These are phyloP conservation scores for Neohortaea acidophila DNA, from an alignment of 495 filamentous ascomycete genomes.

Conservation along the genomic window DNA sequence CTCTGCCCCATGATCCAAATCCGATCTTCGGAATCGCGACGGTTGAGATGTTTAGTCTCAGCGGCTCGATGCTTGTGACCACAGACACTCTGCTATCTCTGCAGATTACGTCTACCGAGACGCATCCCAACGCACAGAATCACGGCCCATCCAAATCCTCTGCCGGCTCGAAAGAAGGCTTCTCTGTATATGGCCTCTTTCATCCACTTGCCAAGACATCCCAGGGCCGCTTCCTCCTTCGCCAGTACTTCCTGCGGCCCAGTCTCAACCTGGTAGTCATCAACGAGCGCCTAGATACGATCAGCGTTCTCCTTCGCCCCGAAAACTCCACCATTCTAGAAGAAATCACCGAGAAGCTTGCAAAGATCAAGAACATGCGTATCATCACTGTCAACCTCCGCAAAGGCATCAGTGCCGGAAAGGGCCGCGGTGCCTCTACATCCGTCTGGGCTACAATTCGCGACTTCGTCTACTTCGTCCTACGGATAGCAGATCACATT, in stretches of 20 bases:
- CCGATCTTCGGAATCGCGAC: constrained; percentile 43
- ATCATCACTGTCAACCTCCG: constrained; percentile 53
- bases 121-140: constrained; percentile 69
- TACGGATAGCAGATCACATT: constrained; percentile 53
- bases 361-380: constrained; percentile 66
- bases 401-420: constrained; percentile 55
- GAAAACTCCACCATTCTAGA: constrained; percentile 47
- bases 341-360: constrained; percentile 47
- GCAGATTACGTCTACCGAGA: constrained; percentile 73
- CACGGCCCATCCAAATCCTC: constrained; percentile 52
- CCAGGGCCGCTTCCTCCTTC: constrained; percentile 61
- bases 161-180: constrained; percentile 65
- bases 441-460: constrained; percentile 52
- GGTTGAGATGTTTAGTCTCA: constrained; percentile 65
- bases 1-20: constrained; percentile 39
- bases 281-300: constrained; percentile 55
- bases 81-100: constrained; percentile 65
- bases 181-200: constrained; percentile 81
- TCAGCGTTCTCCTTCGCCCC: constrained; percentile 51
- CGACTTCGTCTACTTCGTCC: constrained; percentile 49
- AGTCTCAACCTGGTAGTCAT: constrained; percentile 53
- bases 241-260: constrained; percentile 74
- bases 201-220: constrained; percentile 62
- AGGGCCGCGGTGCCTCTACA: constrained; percentile 41
- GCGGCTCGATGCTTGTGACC: constrained; percentile 72